phyloP scores from a whole-genome alignment of 345 rosid genomes.

The Citrus glauca region DNA sequence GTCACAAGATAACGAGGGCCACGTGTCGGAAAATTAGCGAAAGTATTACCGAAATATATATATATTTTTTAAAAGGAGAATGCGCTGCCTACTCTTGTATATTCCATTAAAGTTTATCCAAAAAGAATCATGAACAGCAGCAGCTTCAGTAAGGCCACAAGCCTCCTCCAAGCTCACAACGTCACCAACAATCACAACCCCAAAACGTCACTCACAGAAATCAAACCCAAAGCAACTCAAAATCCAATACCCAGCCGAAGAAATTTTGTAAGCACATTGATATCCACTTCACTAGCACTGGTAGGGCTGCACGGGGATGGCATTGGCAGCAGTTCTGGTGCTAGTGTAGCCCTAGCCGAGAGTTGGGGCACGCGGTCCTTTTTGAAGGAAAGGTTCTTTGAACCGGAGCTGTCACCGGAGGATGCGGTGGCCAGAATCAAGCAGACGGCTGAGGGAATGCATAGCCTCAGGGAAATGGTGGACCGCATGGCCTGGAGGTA shows the following conservation, averaged over 20 bases:
- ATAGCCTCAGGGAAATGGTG: conserved; percentile 75
- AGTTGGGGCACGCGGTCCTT: conserved; percentile 85
- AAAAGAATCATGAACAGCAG: conserved; percentile 33
- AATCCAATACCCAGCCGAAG: conserved; percentile 31
- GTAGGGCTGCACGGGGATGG: conserved; percentile 22
- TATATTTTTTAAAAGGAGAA: background rate
- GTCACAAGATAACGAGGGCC: conserved; percentile 21
- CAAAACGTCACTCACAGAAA: conserved; percentile 14
- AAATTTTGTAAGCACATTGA: conserved; percentile 33
- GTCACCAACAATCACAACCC: conserved; percentile 8
- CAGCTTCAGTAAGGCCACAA: conserved; percentile 35
- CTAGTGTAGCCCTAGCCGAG: conserved; percentile 49
- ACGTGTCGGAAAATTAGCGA: conserved; percentile 21
- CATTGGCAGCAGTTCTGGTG: background rate
- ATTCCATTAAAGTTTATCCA: conserved; percentile 25
- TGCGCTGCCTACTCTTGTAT: background rate
- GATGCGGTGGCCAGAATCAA: conserved; percentile 81
- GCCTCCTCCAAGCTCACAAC: conserved; percentile 30
- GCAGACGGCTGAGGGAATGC: conserved; percentile 86
- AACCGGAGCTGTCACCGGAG: conserved; percentile 72
- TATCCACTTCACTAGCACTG: conserved; percentile 31
- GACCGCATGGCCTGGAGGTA: conserved; percentile 94
- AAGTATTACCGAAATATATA: too few relatives aligned
- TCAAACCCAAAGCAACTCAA: conserved; percentile 21
- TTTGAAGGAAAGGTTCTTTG: conserved; percentile 55